Percentiles rank a stretch among this genome's conserved stretches.
Evolutionary conservation across 2,329 filamentous ascomycete species (phyloP).

Genomic region (Triangularia verruculosa): DNA sequence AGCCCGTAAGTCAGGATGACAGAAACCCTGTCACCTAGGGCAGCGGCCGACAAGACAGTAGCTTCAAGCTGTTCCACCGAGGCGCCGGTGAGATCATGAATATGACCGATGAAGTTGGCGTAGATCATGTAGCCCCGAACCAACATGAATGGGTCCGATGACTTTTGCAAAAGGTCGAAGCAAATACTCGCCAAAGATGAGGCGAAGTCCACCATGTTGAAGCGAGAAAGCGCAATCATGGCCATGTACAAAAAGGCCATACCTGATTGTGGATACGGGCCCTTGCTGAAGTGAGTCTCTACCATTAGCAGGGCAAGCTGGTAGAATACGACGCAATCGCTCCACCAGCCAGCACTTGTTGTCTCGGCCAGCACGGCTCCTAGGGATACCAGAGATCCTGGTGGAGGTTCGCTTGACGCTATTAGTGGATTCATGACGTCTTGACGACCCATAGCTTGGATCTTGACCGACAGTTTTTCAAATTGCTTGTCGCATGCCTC

Average conservation of each 20-base stretch:
- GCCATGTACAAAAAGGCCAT: slow-evolving; percentile 66
- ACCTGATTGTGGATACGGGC: slow-evolving; percentile 66
- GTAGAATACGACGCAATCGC: slow-evolving; percentile 68
- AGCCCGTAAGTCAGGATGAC: slow-evolving; percentile 70
- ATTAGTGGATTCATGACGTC: slow-evolving; percentile 45
- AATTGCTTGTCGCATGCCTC: slow-evolving; percentile 78
- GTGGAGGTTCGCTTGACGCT: slow-evolving; percentile 47
- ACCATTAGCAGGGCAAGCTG: slow-evolving; percentile 66
- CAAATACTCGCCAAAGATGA: slow-evolving; percentile 62
- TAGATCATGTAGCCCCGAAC: slow-evolving; percentile 69
- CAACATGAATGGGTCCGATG: slow-evolving; percentile 61
- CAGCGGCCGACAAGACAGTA: slow-evolving; percentile 62
- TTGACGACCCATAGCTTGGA: slow-evolving; percentile 55
- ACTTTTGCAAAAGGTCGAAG: slow-evolving; percentile 62
- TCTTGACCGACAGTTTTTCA: slow-evolving; percentile 55
- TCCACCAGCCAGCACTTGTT: slow-evolving; percentile 70
- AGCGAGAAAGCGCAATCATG: slow-evolving; percentile 64
- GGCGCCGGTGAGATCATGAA: slow-evolving; percentile 59
- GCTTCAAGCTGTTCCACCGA: slow-evolving; percentile 60
- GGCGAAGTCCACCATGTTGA: slow-evolving; percentile 67
- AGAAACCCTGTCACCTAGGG: slow-evolving; percentile 67
- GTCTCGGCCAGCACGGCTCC: slow-evolving; percentile 71
- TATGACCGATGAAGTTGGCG: slow-evolving; percentile 66
- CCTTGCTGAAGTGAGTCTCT: slow-evolving; percentile 60
- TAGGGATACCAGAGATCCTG: slow-evolving; percentile 49